phyloP scores from a whole-genome alignment of 495 filamentous ascomycete species.

The Cercophora scortea region DNA sequence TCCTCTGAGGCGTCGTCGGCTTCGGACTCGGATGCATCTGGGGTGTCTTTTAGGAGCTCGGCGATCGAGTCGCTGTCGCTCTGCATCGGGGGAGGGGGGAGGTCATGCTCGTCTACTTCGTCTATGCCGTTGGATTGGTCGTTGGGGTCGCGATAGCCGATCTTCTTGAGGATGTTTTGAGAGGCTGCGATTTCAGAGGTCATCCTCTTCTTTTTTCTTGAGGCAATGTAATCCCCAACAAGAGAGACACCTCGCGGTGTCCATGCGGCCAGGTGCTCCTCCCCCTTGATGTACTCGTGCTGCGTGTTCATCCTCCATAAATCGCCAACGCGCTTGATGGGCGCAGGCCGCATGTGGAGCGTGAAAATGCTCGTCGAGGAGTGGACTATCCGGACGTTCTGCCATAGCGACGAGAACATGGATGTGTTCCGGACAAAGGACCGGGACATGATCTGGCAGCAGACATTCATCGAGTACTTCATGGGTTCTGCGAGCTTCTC shows the following conservation, averaged over 20 bases:
- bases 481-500: conserved; percentile 74
- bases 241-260: conserved; percentile 82
- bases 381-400: conserved; percentile 74
- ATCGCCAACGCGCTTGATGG: conserved; percentile 84
- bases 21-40: conserved; percentile 21
- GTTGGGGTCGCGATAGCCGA: conserved; percentile 26
- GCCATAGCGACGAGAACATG: conserved; percentile 83
- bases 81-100: conserved; percentile 13
- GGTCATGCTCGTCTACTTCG: conserved; percentile 6
- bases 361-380: conserved; percentile 81
- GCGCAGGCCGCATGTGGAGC: conserved; percentile 73
- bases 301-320: conserved; percentile 96
- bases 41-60: conserved; percentile 40
- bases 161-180: conserved; percentile 55
- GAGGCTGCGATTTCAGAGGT: conserved; percentile 74
- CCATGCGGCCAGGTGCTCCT: conserved; percentile 79
- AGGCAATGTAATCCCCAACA: conserved; percentile 69
- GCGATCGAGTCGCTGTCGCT: conserved; percentile 33
- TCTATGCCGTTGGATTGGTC: conserved; percentile 9
- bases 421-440: conserved; percentile 76
- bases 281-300: conserved; percentile 89
- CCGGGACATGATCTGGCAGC: conserved; percentile 75
- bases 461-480: conserved; percentile 71
- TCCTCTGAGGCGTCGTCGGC: background rate
- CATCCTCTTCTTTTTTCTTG: conserved; percentile 60